Evolutionary conservation across 345 rosid genomes (phyloP).

Genomic region (Cardiospermum halicacabum): DNA sequence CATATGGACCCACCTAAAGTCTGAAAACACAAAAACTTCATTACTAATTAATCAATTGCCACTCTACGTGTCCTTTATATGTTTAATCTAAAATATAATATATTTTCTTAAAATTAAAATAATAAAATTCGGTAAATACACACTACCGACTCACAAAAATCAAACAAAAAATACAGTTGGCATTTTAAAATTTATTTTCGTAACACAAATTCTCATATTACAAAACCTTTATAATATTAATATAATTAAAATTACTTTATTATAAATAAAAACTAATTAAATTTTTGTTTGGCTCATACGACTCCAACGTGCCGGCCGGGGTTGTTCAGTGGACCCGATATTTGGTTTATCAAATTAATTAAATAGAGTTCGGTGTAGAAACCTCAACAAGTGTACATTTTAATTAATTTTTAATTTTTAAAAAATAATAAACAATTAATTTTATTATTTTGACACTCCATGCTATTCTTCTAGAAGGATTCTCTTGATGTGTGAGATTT

Average conservation of each 20-base stretch:
- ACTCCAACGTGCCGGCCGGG: constrained; percentile 20
- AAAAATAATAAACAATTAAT: too few relatives aligned
- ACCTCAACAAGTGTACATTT: constrained; percentile 3
- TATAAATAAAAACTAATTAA: neutral
- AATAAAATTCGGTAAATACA: neutral
- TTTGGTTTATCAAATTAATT: constrained; percentile 6
- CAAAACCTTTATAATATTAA: too few relatives aligned
- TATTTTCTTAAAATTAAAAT: too few relatives aligned
- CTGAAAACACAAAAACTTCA: neutral
- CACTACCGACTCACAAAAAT: constrained; percentile 5
- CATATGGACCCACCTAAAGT: constrained; percentile 16
- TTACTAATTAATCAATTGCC: neutral
- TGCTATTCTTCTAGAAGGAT: too few relatives aligned
- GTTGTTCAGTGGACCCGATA: neutral
- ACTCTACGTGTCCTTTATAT: neutral
- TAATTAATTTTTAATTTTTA: neutral
- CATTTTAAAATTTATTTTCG: neutral
- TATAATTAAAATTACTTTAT: neutral
- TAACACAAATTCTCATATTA: too few relatives aligned
- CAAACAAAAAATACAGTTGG: constrained; percentile 10
- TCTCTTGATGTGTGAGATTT: too few relatives aligned
- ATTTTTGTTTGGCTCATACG: neutral
- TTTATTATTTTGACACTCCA: too few relatives aligned
- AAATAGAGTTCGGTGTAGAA: constrained; percentile 25
- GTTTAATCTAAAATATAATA: neutral